phyloP scores from a whole-genome alignment of 2,329 filamentous ascomycete species.

The Nemania sp. region DNA sequence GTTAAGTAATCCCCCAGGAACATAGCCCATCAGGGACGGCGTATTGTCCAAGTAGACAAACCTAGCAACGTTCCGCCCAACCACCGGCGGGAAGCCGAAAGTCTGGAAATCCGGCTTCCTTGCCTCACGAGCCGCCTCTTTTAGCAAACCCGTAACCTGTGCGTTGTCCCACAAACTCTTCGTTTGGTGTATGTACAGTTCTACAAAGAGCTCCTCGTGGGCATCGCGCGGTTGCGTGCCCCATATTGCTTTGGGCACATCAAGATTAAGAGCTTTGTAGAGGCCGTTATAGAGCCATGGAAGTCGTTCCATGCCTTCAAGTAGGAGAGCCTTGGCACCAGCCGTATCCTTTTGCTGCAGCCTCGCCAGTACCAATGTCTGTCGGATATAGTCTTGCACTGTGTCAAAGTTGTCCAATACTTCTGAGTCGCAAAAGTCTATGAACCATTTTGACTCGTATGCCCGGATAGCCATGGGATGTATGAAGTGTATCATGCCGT shows the following conservation, averaged over 20 bases:
- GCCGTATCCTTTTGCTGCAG: slow-evolving; percentile 75
- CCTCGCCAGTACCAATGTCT: slow-evolving; percentile 81
- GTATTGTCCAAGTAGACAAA: slow-evolving; percentile 84
- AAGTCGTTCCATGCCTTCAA: slow-evolving; percentile 75
- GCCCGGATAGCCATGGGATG: slow-evolving; percentile 88
- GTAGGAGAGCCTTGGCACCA: slow-evolving; percentile 74
- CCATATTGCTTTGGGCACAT: slow-evolving; percentile 85
- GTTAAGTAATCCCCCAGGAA: slow-evolving; percentile 74
- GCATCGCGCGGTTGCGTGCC: slow-evolving; percentile 75
- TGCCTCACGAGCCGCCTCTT: slow-evolving; percentile 73
- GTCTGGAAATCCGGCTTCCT: slow-evolving; percentile 56
- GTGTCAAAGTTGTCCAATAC: slow-evolving; percentile 55
- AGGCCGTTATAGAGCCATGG: slow-evolving; percentile 89
- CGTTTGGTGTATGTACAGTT: slow-evolving; percentile 79
- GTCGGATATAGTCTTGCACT: slow-evolving; percentile 73
- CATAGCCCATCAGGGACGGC: slow-evolving; percentile 74
- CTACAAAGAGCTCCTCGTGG: slow-evolving; percentile 75
- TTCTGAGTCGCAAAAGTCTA: slow-evolving; percentile 71
- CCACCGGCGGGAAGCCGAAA: slow-evolving; percentile 55
- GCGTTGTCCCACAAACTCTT: slow-evolving; percentile 90
- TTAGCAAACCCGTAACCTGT: slow-evolving; percentile 75
- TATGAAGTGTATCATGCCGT: slow-evolving; percentile 82
- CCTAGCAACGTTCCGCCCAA: slow-evolving; percentile 70
- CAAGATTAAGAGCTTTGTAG: slow-evolving; percentile 83
- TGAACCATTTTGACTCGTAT: slow-evolving; percentile 79